Conservation (phyloP, 2,329 filamentous ascomycete genomes). For the Alternaria brassicicola region DNA sequence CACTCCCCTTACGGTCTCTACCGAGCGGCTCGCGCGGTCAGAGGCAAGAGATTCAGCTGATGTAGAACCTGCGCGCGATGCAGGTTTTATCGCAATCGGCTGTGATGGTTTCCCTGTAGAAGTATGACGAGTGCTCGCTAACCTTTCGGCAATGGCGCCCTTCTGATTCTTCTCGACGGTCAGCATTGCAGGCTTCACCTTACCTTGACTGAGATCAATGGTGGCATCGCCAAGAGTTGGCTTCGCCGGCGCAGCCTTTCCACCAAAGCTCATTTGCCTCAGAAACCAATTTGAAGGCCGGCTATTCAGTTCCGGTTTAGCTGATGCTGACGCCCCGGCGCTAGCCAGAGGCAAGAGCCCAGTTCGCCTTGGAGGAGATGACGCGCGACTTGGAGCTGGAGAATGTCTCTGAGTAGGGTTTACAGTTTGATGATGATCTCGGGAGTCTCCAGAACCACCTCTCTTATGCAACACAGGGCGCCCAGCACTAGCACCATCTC, state of each 20-base stretch:
- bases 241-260: conserved; percentile 36
- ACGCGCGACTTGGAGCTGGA: conserved; percentile 37
- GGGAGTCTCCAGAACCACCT: conserved; percentile 36
- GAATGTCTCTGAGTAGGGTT: conserved; percentile 33
- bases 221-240: conserved; percentile 39
- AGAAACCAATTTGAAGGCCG: conserved; percentile 45
- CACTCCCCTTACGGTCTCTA: conserved; percentile 41
- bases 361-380: conserved; percentile 36
- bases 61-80: conserved; percentile 33
- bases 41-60: conserved; percentile 36
- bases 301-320: conserved; percentile 22
- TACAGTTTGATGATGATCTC: conserved; percentile 21
- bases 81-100: conserved; percentile 46
- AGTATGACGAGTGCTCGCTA: conserved; percentile 43
- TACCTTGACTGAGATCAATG: conserved; percentile 41
- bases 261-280: conserved; percentile 50
- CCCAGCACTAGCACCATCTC: conserved; percentile 11
- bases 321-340: conserved; percentile 2
- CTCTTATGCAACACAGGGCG: conserved; percentile 29
- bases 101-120: conserved; percentile 44
- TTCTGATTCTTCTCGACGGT: conserved; percentile 46
- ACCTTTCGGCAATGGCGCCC: conserved; percentile 44
- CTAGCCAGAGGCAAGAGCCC: conserved; percentile 22
- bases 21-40: conserved; percentile 35
- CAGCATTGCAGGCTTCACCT: conserved; percentile 43